Conservation (phyloP, 805 yeast species). For the Wickerhamomyces kurtzmanii region DNA sequence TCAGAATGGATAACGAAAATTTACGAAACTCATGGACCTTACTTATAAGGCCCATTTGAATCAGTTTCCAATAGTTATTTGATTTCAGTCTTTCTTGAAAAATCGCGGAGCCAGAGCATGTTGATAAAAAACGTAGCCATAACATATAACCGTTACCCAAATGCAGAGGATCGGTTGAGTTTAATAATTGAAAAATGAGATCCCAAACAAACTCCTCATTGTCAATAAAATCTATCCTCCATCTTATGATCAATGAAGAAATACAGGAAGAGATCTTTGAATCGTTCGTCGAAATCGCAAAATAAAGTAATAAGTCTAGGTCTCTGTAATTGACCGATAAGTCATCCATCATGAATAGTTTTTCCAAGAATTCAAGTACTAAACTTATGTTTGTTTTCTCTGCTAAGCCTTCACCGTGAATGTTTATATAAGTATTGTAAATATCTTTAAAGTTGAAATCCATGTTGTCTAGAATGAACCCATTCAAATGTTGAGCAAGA, state of each 20-base stretch:
- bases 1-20: conserved; percentile 54
- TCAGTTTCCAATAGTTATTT: conserved; percentile 39
- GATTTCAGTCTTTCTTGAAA: conserved; percentile 8
- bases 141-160: conserved; percentile 36
- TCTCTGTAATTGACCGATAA: conserved; percentile 1
- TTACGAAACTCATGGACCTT: conserved; percentile 60
- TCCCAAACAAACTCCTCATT: conserved; percentile 33
- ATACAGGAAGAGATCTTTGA: conserved; percentile 23
- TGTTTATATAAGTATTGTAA: background rate
- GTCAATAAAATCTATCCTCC: conserved; percentile 32
- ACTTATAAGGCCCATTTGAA: conserved; percentile 49
- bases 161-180: conserved; percentile 18
- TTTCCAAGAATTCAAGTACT: conserved; percentile 28
- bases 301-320: conserved; percentile 19
- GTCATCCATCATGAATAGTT: conserved; percentile 20
- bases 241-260: conserved; percentile 35
- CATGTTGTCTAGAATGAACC: no score
- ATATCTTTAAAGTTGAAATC: background rate
- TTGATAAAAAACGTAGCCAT: conserved; percentile 45
- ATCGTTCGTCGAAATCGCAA: conserved; percentile 27
- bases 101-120: conserved; percentile 3
- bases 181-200: conserved; percentile 26
- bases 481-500: no score
- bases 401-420: background rate
- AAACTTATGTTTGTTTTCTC: background rate